Conservation (phyloP, 2,329 filamentous ascomycete species). For the Aspergillus brunneoviolaceus region DNA sequence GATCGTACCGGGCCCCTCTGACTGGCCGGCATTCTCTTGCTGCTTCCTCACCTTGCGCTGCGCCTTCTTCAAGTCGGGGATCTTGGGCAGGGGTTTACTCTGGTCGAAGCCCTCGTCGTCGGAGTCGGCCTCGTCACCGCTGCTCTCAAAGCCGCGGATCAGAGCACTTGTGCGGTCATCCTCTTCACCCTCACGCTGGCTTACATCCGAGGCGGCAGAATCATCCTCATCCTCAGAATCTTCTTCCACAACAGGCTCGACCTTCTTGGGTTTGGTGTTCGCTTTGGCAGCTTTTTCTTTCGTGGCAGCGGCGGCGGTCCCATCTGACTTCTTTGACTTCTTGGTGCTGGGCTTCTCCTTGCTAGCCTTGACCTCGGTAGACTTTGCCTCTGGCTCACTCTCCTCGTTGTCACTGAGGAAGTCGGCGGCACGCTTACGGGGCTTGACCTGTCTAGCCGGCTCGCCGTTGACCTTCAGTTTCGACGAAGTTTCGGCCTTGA, state of each 20-base stretch:
- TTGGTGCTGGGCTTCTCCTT: conserved; percentile 44
- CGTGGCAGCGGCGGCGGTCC: conserved; percentile 30
- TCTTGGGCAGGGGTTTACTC: conserved; percentile 43
- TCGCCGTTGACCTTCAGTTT: conserved; percentile 36
- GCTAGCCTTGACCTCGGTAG: conserved; percentile 20
- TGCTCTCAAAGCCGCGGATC: conserved; percentile 57
- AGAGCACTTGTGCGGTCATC: conserved; percentile 56
- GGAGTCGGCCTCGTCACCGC: conserved; percentile 52
- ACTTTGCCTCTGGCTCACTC: conserved; percentile 25
- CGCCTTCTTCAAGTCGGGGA: conserved; percentile 47
- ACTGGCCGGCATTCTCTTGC: conserved; percentile 45
- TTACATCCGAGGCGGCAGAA: conserved; percentile 18
- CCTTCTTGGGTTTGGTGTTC: conserved; percentile 46
- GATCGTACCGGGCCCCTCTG: conserved; percentile 67
- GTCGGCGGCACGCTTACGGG: conserved; percentile 50
- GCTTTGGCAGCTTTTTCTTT: conserved; percentile 39
- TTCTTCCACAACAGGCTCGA: conserved; percentile 40
- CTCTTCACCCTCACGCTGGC: conserved; percentile 34
- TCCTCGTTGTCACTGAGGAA: conserved; percentile 47
- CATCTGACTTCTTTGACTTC: conserved; percentile 43
- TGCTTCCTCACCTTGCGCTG: conserved; percentile 54
- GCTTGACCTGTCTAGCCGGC: conserved; percentile 38
- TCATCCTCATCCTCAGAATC: conserved; percentile 32
- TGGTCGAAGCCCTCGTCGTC: conserved; percentile 49
- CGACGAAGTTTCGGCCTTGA: conserved; percentile 25